Evolutionary conservation across 148 eudicot genomes (phyloP).

Genomic region (Arctostaphylos glauca): DNA sequence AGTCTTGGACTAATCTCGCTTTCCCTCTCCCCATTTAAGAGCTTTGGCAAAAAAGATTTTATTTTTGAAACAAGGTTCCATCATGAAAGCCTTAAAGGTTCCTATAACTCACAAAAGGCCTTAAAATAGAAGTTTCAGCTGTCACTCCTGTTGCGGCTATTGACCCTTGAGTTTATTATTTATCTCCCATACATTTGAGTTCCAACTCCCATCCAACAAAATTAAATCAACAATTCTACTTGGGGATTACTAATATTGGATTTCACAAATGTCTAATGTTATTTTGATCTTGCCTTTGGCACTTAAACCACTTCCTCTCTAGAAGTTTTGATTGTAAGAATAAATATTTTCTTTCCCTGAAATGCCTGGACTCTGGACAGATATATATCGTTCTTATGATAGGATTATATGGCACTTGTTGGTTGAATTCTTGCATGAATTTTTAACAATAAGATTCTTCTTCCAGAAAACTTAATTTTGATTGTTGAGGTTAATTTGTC

Average conservation of each 20-base stretch:
- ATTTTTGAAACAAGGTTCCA: neutral
- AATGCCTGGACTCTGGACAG: neutral
- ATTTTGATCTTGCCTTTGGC: too few species aligned
- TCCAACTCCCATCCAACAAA: too few species aligned
- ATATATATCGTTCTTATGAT: neutral
- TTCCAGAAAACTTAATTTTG: neutral
- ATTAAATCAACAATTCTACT: too few species aligned
- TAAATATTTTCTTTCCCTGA: neutral
- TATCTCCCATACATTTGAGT: too few species aligned
- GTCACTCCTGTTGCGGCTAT: neutral
- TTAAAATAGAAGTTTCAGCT: neutral
- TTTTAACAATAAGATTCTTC: neutral
- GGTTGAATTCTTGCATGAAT: neutral
- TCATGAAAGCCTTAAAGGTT: neutral
- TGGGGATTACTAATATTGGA: too few species aligned
- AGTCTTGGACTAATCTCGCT: neutral
- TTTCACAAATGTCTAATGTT: too few species aligned
- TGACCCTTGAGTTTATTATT: too few species aligned
- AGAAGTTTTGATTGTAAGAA: too few species aligned
- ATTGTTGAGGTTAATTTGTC: too few species aligned
- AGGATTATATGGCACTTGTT: neutral
- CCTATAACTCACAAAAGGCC: neutral
- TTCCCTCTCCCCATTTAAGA: neutral
- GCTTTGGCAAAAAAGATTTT: neutral
- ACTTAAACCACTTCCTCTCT: too few species aligned